Conservation (phyloP, 305 asterid genomes). For the Solanum hybrid region DNA sequence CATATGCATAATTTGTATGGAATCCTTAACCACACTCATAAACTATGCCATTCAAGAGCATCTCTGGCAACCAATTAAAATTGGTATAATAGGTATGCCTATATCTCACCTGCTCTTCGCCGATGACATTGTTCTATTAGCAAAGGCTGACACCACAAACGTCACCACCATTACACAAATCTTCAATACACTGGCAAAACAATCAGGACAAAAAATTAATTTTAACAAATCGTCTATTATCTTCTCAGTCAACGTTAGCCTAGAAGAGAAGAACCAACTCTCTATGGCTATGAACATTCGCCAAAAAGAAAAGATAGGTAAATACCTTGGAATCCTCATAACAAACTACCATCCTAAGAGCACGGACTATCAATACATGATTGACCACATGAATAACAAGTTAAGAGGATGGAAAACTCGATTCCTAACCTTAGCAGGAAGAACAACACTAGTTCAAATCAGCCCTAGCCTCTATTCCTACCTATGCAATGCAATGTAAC, state of each 20-base stretch:
- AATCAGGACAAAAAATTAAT: neutral
- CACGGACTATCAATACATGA: neutral
- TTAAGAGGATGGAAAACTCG: neutral
- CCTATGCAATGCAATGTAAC: no score
- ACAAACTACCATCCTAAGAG: neutral
- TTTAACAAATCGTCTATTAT: neutral
- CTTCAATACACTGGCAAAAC: neutral
- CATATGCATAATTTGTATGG: neutral
- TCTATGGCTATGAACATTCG: neutral
- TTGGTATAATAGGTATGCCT: neutral
- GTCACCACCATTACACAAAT: neutral
- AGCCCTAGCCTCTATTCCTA: neutral
- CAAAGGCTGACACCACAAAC: neutral
- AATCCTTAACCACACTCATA: neutral
- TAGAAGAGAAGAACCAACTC: neutral
- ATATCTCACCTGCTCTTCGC: neutral
- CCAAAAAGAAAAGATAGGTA: neutral
- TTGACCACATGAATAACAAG: neutral
- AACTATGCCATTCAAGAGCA: neutral
- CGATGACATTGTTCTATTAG: neutral
- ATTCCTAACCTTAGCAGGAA: neutral
- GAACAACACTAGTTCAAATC: neutral
- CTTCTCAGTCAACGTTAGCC: neutral
- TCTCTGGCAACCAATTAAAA: neutral
- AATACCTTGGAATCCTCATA: neutral